Evolutionary conservation across 176 grass and related monocot species (phyloP), one percentile per base, ranked within the genome.

Genomic region (Rhynchospora breviuscula): DNA sequence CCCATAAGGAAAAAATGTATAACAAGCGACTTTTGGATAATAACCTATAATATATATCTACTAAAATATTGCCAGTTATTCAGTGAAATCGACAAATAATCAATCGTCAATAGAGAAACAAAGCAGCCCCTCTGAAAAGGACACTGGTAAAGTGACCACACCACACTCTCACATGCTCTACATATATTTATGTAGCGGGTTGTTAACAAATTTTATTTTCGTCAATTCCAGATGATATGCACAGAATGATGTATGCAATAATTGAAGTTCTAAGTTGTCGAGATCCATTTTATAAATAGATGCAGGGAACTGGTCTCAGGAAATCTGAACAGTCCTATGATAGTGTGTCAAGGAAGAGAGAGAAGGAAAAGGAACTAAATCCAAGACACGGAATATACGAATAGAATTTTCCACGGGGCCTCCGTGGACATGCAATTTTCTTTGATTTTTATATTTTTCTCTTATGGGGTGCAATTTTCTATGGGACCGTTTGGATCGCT

Each of bases 361-460:
- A 62, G 21, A 29, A 10, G 59, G 22, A 62, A 62, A 62, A 22
- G 2, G 22, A 62, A 18, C 22, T 10, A 21, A 2, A 61, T 10
- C 59, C 59, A 61, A 61, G 59, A 61, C 7, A 61, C 6, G 35
- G 43, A 71, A 71, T 71, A 48, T 71, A 12, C 67, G 67, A 71
- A 71, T 71, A 71, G 67, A 71, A 71, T 71, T 71, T 70, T 70
- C 67, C 17, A 70, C 33, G 17, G 40, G 67, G 13, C 31, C 65
- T 31, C 31, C 40, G 18, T 1, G 35, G 35, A 40, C 35, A 40
- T 40, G 2, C 2, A 40, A 40, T 40, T 40, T 40, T 40, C 35
- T 40, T 5, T 40, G 2, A 40, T 40, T 40, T 35, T 40, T 40
- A 40, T 40, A 40, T 40, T 40, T 40, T 4, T 40, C 35, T 40